Evolutionary conservation across 2,329 filamentous ascomycete genomes (phyloP).

Genomic region (Phialocephala subalpina): DNA sequence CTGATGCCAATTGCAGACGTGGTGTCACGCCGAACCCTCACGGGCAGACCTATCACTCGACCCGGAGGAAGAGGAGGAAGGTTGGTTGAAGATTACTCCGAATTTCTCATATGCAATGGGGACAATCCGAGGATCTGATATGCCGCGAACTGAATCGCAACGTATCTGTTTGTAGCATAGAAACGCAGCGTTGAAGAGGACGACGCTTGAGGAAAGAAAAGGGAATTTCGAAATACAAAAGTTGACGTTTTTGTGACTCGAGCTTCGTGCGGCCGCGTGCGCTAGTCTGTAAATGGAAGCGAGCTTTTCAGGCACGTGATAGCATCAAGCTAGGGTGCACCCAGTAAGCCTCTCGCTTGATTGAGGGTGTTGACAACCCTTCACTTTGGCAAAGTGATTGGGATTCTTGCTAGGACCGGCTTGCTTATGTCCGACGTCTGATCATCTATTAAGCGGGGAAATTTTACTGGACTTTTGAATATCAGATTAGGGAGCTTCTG

Average conservation of each 20-base stretch:
- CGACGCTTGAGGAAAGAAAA: constrained; percentile 69
- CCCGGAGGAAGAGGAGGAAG: constrained; percentile 53
- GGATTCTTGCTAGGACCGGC: neutral
- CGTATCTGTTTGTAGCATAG: constrained; percentile 85
- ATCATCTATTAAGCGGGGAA: no score
- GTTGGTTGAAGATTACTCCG: constrained; percentile 88
- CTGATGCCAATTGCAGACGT: constrained; percentile 92
- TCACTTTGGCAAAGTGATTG: no score
- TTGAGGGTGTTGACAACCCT: no score
- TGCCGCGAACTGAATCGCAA: constrained; percentile 42
- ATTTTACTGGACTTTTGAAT: no score
- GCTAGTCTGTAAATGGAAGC: neutral
- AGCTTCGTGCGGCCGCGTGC: constrained; percentile 7
- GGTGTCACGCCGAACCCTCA: constrained; percentile 84
- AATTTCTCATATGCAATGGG: constrained; percentile 91
- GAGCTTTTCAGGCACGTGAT: neutral
- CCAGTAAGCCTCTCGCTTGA: no score
- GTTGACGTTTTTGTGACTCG: constrained; percentile 11
- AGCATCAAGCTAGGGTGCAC: neutral
- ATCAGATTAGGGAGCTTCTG: no score
- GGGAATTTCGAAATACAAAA: constrained; percentile 18
- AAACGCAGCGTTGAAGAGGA: constrained; percentile 94
- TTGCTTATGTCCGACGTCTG: no score
- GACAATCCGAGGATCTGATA: constrained; percentile 39
- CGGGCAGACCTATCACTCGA: constrained; percentile 71